Conservation (phyloP, 768 basidiomycete genomes). For the Calocybe cyanea region DNA sequence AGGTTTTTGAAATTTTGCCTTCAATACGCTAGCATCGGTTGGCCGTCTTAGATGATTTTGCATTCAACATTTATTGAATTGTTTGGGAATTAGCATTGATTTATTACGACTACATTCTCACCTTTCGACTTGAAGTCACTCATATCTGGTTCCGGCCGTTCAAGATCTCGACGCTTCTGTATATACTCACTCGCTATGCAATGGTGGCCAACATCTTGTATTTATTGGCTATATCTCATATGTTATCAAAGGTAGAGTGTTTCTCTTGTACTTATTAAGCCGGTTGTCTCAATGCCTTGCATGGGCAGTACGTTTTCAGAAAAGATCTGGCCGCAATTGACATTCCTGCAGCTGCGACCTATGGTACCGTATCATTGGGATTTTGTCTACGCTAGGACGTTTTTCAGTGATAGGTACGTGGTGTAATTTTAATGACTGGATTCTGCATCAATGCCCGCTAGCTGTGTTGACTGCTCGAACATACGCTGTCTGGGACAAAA, state of each 20-base stretch:
- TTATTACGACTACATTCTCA: constrained; percentile 24
- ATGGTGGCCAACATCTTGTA: constrained; percentile 24
- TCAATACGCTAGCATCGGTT: constrained; percentile 11
- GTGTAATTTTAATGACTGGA: not conserved
- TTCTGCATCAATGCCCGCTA: not conserved
- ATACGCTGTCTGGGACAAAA: constrained; percentile 17
- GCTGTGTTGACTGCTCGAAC: constrained; percentile 18
- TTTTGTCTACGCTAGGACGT: constrained; percentile 10
- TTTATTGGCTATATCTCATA: constrained; percentile 17
- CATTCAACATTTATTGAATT: not conserved
- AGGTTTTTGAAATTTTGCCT: constrained; percentile 8
- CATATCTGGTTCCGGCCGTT: constrained; percentile 22
- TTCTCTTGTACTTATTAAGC: not conserved
- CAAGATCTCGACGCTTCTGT: constrained; percentile 19
- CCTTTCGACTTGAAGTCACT: constrained; percentile 20
- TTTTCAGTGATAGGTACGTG: constrained; percentile 18
- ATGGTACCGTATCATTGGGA: constrained; percentile 12
- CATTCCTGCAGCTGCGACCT: constrained; percentile 8
- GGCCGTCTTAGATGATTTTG: not conserved
- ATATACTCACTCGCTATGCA: constrained; percentile 25
- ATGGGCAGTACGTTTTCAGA: not conserved
- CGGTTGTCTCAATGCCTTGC: not conserved
- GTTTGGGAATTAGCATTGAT: constrained; percentile 1
- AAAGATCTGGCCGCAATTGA: not conserved
- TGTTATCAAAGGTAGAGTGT: constrained; percentile 11